Base-by-base conservation (phyloP, 441 rosid species). In the Sinapis alba region DNA sequence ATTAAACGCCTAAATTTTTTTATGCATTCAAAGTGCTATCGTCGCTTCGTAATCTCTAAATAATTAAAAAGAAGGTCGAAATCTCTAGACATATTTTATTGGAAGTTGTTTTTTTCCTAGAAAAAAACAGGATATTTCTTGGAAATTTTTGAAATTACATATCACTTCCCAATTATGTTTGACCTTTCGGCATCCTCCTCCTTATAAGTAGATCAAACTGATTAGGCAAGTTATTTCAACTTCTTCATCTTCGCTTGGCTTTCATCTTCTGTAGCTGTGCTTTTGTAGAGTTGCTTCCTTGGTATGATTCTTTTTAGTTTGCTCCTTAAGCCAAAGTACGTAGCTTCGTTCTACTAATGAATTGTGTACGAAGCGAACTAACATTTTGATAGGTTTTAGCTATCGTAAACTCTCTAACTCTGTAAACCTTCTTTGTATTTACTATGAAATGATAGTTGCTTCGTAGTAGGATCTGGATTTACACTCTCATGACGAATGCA, bases 131-230 rank as follows among this genome's bases (percentile, higher is more conserved):
- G 18, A 43, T 43, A 43, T 26, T 71, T 61, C 36, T 71, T 30
- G 75, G 68, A 50, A 62, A 27, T 8, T 32, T 61, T 62, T 47
- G 36, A 71, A 62, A 71, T 5, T 13, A 28, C 23, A 47, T 1
- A 47, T 9, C 16, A 26, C 50, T 71, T 71, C 60, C 75, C 47
- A 45, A 28, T 13, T 47, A 5, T 30, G 20, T 43, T 27, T 21
- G 32, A 45, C 74, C 32, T 28, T 71, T 47, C 47, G 7, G 10
- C 20, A 43, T 18, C 45, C 0, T 41, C 15, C 6, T 70, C 65
- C 41, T 43, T 41, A 43, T 43, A 7, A 51, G 58, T 59, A 24
- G 41, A n/a, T n/a, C 20, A 15, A 45, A 27, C 67, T 43, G 30
- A 41, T 12, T 7, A 19, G 6, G 1, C 30, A n/a, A 6, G 4